Evolutionary conservation across 2,329 filamentous ascomycete species (phyloP).

Genomic region (Harringtonia lauricola): DNA sequence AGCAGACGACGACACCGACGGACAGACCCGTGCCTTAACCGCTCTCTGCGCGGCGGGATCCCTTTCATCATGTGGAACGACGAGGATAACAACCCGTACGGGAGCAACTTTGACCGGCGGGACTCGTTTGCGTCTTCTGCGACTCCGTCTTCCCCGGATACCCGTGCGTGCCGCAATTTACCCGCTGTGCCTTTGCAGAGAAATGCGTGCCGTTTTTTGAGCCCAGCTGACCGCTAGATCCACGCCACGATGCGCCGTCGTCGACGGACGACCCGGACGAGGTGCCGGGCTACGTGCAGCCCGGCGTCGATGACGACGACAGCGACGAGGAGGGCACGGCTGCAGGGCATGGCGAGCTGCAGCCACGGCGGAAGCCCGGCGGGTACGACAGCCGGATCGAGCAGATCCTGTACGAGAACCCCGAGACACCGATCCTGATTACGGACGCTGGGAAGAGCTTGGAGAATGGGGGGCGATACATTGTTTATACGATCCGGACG

Average conservation of each 20-base stretch:
- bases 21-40: too few relatives aligned
- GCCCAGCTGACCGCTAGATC: conserved; percentile 22
- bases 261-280: conserved; percentile 53
- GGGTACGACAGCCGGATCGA: conserved; percentile 93
- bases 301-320: conserved; percentile 26
- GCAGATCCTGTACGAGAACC: conserved; percentile 94
- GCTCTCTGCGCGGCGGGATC: background rate
- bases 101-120: conserved; percentile 76
- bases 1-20: too few relatives aligned
- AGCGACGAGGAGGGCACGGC: conserved; percentile 36
- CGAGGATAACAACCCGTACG: conserved; percentile 97
- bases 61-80: conserved; percentile 85
- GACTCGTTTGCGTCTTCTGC: conserved; percentile 65
- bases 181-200: too few relatives aligned
- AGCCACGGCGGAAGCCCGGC: conserved; percentile 61
- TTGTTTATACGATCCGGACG: conserved; percentile 94
- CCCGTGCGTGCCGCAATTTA: conserved; percentile 34
- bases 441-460: conserved; percentile 91
- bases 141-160: conserved; percentile 48
- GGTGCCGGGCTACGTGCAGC: conserved; percentile 14
- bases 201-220: background rate
- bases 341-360: conserved; percentile 27
- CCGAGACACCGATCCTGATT: conserved; percentile 80
- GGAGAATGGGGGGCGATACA: conserved; percentile 85
- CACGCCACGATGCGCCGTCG: conserved; percentile 54